These are phyloP conservation scores for Melocanna baccifera DNA, from an alignment of 176 grass and related monocot genomes.

Conservation along the genomic window DNA sequence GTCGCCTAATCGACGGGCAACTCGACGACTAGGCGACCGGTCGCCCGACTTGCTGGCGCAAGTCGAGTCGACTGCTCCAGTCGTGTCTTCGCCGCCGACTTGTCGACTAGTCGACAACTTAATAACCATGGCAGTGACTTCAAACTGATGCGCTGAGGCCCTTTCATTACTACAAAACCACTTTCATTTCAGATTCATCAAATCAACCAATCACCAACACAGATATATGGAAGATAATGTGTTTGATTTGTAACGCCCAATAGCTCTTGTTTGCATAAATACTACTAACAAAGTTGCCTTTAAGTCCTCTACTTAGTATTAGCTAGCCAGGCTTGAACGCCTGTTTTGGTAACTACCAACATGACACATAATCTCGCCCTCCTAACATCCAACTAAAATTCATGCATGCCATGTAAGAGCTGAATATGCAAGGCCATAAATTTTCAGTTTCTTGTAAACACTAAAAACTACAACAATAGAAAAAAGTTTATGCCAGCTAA, in stretches of 20 bases:
- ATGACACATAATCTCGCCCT: not conserved
- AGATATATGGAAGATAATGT: not conserved
- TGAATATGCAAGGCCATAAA: not conserved
- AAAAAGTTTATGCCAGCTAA: not conserved
- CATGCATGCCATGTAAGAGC: too few species aligned
- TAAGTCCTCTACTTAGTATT: not conserved
- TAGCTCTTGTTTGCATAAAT: slow-evolving; percentile 2
- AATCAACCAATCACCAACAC: not conserved
- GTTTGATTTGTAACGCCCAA: not conserved
- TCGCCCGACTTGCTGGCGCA: too few species aligned
- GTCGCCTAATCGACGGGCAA: too few species aligned
- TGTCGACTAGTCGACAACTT: too few species aligned
- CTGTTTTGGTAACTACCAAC: not conserved
- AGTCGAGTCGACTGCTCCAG: too few species aligned
- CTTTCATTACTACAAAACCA: not conserved
- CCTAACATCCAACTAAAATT: not conserved
- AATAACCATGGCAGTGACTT: slow-evolving; percentile 1
- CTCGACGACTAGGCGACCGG: too few species aligned
- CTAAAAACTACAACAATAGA: not conserved
- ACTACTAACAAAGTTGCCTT: not conserved
- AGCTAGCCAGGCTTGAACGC: not conserved
- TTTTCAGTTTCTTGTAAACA: not conserved
- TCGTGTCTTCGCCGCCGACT: too few species aligned
- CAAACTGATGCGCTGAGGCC: not conserved
- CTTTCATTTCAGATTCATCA: not conserved